Evolutionary conservation across 371 early-diverging fungal genomes (phyloP).

Genomic region (Coemansia sp.): DNA sequence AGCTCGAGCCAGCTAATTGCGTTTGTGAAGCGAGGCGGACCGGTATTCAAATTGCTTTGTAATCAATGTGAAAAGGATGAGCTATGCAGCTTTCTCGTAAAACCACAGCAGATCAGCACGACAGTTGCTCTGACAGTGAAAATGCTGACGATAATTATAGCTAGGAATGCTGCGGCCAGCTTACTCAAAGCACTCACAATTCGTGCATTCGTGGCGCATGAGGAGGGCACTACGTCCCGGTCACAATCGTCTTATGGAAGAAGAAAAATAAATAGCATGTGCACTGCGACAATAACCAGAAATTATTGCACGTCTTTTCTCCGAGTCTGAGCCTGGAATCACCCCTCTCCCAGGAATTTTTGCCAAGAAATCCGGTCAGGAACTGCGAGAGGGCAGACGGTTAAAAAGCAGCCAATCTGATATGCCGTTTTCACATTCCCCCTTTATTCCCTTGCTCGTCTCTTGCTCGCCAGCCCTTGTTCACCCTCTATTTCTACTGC

Average conservation of each 20-base stretch:
- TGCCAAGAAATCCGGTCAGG: constrained; percentile 14
- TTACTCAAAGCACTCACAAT: constrained; percentile 18
- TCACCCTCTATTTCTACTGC: not conserved
- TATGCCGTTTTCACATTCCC: not conserved
- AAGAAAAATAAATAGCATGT: constrained; percentile 1
- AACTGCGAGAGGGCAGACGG: not conserved
- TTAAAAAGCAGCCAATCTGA: constrained; percentile 17
- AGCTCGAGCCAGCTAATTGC: not conserved
- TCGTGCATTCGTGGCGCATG: constrained; percentile 5
- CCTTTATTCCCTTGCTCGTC: not conserved
- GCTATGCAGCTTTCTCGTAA: not conserved
- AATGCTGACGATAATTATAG: not conserved
- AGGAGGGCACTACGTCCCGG: not conserved
- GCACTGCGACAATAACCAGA: not conserved
- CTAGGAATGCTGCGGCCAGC: constrained; percentile 14
- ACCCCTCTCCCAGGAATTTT: constrained; percentile 1
- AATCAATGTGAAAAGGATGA: not conserved
- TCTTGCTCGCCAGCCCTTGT: not conserved
- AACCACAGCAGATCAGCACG: not conserved
- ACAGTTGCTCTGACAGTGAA: not conserved
- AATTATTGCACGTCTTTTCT: not conserved
- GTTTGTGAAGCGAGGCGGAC: no score
- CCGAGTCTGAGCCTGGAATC: not conserved
- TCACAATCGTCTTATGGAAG: not conserved
- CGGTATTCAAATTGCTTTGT: not conserved